Conservation (phyloP, 805 yeast species). For the Candida maltosa region DNA sequence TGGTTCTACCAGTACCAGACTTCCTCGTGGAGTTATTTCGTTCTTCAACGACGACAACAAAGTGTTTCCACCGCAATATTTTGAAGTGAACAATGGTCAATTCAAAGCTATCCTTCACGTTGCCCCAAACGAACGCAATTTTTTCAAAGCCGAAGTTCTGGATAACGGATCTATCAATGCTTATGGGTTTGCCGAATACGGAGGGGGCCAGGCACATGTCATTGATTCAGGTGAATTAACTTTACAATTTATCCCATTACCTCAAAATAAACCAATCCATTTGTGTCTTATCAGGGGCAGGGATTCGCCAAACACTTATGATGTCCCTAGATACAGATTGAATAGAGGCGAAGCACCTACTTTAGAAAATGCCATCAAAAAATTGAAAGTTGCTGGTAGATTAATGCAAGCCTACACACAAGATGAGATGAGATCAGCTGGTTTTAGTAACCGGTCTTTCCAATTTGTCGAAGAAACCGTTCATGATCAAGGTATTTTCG, state of each 20-base stretch:
- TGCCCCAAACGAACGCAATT: conserved; percentile 60
- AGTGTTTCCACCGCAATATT: conserved; percentile 65
- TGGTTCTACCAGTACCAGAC: conserved; percentile 20
- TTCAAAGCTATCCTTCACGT: conserved; percentile 77
- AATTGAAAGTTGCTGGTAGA: conserved; percentile 78
- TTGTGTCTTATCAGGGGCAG: conserved; percentile 70
- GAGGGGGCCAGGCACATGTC: conserved; percentile 11
- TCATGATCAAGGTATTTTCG: conserved; percentile 26
- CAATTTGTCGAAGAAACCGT: conserved; percentile 60
- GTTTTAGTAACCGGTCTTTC: conserved; percentile 77
- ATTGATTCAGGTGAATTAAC: conserved; percentile 22
- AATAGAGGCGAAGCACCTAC: conserved; percentile 58
- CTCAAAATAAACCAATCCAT: conserved; percentile 74
- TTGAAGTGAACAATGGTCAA: conserved; percentile 63
- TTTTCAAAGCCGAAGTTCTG: conserved; percentile 47
- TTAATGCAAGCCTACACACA: conserved; percentile 88
- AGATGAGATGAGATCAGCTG: conserved; percentile 80
- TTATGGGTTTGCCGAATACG: conserved; percentile 22
- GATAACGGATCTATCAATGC: conserved; percentile 32
- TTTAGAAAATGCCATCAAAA: conserved; percentile 66
- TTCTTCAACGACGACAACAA: conserved; percentile 29
- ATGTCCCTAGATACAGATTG: conserved; percentile 54
- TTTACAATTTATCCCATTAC: conserved; percentile 43
- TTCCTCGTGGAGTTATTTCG: conserved; percentile 23
- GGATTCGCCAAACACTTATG: conserved; percentile 71